Evolutionary conservation across 2,329 filamentous ascomycete genomes (phyloP).

Genomic region (Fusarium scirpi): DNA sequence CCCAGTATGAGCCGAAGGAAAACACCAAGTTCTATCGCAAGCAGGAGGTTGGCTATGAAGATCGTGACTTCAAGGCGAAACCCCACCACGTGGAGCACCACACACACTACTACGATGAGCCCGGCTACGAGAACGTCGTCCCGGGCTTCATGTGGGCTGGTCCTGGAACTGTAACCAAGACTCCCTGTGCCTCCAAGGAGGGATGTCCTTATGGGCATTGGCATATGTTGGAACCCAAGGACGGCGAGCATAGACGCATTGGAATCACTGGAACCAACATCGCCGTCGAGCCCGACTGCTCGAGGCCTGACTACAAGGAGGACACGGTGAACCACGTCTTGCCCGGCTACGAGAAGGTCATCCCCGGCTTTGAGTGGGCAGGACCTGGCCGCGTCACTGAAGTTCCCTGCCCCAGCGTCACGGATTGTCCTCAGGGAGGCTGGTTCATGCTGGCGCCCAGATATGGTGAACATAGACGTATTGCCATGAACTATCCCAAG

Average conservation of each 20-base stretch:
- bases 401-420: neutral
- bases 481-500: constrained; percentile 3
- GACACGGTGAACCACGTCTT: neutral
- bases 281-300: neutral
- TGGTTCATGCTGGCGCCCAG: constrained; percentile 3
- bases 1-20: neutral
- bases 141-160: constrained; percentile 6
- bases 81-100: neutral
- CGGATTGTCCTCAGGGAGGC: neutral
- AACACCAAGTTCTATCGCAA: neutral
- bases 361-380: constrained; percentile 6
- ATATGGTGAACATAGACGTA: neutral
- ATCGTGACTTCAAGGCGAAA: neutral
- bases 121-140: neutral
- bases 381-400: neutral
- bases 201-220: neutral
- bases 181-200: neutral
- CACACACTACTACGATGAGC: neutral
- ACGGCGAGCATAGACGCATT: constrained; percentile 4
- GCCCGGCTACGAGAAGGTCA: constrained; percentile 7
- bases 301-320: neutral
- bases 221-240: constrained; percentile 6
- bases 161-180: neutral
- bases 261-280: neutral
- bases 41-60: neutral